Conservation (phyloP, 2,329 filamentous ascomycete species). For the Fusarium protoensiforme region DNA sequence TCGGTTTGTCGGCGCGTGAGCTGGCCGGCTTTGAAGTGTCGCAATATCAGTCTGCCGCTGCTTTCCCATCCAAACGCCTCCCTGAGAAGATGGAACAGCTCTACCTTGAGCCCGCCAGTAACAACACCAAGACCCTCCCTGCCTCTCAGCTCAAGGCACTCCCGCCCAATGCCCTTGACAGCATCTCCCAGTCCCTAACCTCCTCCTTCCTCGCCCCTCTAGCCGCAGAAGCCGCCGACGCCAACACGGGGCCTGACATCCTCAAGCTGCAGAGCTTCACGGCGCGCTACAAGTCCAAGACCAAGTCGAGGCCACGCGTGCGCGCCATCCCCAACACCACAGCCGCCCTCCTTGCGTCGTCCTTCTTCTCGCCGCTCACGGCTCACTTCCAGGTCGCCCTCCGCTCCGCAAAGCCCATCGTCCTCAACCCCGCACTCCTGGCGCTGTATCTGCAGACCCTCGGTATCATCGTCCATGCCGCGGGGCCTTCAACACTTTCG, state of each 20-base stretch:
- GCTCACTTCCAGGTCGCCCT: slow-evolving; percentile 79
- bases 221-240: slow-evolving; percentile 83
- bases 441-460: slow-evolving; percentile 87
- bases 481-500: slow-evolving; percentile 80
- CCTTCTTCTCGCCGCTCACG: slow-evolving; percentile 89
- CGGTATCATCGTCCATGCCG: slow-evolving; percentile 82
- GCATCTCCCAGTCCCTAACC: slow-evolving; percentile 74
- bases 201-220: slow-evolving; percentile 82
- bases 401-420: slow-evolving; percentile 64
- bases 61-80: slow-evolving; percentile 85
- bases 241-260: slow-evolving; percentile 80
- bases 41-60: slow-evolving; percentile 58
- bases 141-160: slow-evolving; percentile 61
- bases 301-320: slow-evolving; percentile 52
- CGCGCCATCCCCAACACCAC: slow-evolving; percentile 80
- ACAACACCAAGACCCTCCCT: slow-evolving; percentile 25
- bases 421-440: slow-evolving; percentile 80
- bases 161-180: slow-evolving; percentile 71
- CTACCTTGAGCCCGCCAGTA: slow-evolving; percentile 61
- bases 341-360: slow-evolving; percentile 77
- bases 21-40: slow-evolving; percentile 79
- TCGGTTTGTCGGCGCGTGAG: slow-evolving; percentile 86
- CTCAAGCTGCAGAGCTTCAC: slow-evolving; percentile 93
- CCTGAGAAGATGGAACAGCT: slow-evolving; percentile 78
- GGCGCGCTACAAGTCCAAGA: slow-evolving; percentile 58